Percentiles rank a stretch among this genome's conserved stretches.
Conservation (phyloP, 495 filamentous ascomycete species). For the Trypethelium eluteriae region DNA sequence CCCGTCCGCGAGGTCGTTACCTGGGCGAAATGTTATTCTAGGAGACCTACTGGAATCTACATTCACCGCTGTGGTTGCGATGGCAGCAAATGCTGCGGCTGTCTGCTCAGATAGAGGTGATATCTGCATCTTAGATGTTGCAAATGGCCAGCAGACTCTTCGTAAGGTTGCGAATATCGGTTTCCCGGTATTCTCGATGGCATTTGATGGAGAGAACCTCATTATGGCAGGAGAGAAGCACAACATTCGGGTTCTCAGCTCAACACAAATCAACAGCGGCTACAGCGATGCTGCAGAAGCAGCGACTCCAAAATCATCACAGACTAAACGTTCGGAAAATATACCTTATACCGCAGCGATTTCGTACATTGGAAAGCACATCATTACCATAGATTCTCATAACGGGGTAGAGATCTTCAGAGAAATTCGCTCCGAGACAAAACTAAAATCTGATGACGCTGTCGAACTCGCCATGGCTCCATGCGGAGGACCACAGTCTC, state of each 20-base stretch:
- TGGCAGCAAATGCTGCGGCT: conserved; percentile 57
- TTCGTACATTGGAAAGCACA: conserved; percentile 48
- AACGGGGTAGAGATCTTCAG: conserved; percentile 53
- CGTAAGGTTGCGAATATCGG: conserved; percentile 52
- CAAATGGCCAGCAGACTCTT: conserved; percentile 60
- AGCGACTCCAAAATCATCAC: neutral
- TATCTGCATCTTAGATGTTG: conserved; percentile 75
- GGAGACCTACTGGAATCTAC: conserved; percentile 69
- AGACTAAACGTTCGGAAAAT: neutral
- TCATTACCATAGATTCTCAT: conserved; percentile 69
- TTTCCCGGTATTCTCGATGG: conserved; percentile 52
- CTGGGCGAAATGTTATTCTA: conserved; percentile 62
- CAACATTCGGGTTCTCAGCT: neutral
- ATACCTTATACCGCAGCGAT: conserved; percentile 47
- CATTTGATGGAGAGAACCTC: conserved; percentile 25
- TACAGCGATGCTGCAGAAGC: neutral
- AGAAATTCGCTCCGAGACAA: conserved; percentile 18
- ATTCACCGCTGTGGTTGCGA: conserved; percentile 68
- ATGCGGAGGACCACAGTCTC: neutral
- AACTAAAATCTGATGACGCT: conserved; percentile 21
- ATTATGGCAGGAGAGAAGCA: conserved; percentile 25
- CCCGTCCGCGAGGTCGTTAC: conserved; percentile 36
- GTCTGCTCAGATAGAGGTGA: conserved; percentile 66
- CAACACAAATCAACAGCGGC: neutral
- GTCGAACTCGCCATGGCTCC: neutral